A percentile compares a stretch with the other conserved stretches of the same genome.
Conservation (phyloP, 805 yeast genomes). For the Hanseniaspora valbyensis region DNA sequence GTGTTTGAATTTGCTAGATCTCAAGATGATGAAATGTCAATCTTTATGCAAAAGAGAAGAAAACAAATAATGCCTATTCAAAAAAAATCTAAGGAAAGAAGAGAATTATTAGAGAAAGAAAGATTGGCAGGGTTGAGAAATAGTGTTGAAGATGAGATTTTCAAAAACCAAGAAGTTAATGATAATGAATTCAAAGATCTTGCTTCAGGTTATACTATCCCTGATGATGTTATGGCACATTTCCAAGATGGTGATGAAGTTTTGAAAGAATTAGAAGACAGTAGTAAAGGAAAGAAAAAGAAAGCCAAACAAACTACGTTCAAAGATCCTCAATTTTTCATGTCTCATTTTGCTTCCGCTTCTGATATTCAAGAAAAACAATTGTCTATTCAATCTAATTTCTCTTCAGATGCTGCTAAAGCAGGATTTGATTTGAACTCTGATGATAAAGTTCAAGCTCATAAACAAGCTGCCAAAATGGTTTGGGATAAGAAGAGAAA, state of each 20-base stretch:
- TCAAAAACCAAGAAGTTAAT: slow-evolving; percentile 22
- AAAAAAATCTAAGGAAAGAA: slow-evolving; percentile 59
- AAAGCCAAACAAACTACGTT: slow-evolving; percentile 39
- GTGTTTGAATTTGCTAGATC: slow-evolving; percentile 79
- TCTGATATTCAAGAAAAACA: slow-evolving; percentile 74
- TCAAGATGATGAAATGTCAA: slow-evolving; percentile 57
- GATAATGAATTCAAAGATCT: slow-evolving; percentile 32
- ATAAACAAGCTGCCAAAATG: slow-evolving; percentile 56
- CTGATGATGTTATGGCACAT: slow-evolving; percentile 32
- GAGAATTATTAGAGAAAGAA: slow-evolving; percentile 58
- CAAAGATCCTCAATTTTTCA: slow-evolving; percentile 68
- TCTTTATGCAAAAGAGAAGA: slow-evolving; percentile 78
- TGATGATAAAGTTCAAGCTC: slow-evolving; percentile 57
- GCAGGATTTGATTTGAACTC: slow-evolving; percentile 82
- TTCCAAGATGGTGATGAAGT: slow-evolving; percentile 35
- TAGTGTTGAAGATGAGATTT: slow-evolving; percentile 60
- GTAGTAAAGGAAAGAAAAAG: slow-evolving; percentile 15
- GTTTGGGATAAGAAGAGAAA: slow-evolving; percentile 92
- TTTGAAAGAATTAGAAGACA: slow-evolving; percentile 24
- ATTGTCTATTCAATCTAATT: slow-evolving; percentile 45
- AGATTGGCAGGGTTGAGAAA: slow-evolving; percentile 65
- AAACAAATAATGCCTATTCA: slow-evolving; percentile 82
- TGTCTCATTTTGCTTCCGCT: slow-evolving; percentile 83
- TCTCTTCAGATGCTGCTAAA: slow-evolving; percentile 69
- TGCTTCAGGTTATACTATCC: slow-evolving; percentile 36